A percentile compares a stretch with the other conserved stretches of the same genome.
phyloP scores from a whole-genome alignment of 306 rosid species.

The Abrus pulchellus region DNA sequence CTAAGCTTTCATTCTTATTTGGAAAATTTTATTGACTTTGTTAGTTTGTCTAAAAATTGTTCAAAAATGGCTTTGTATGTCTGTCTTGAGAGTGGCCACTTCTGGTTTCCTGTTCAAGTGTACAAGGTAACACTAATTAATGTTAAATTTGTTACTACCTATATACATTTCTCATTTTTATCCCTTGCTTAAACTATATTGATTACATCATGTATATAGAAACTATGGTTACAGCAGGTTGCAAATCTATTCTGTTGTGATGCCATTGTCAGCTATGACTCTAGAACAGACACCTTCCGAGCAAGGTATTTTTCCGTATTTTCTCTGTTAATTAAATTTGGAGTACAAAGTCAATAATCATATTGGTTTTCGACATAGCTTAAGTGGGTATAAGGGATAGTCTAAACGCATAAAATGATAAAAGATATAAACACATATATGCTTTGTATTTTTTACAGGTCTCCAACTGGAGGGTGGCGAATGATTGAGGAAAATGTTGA shows the following conservation, averaged over 20 bases:
- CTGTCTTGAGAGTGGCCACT: constrained; percentile 68
- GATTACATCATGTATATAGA: neutral
- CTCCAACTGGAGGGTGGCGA: constrained; percentile 62
- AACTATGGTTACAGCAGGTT: constrained; percentile 36
- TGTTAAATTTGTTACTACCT: neutral
- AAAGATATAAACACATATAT: no score
- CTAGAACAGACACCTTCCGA: constrained; percentile 56
- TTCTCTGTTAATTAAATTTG: neutral
- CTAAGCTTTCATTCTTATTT: constrained; percentile 33
- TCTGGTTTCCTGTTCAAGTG: constrained; percentile 84
- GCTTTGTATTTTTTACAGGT: constrained; percentile 52
- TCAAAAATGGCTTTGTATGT: constrained; percentile 64
- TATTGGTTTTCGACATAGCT: neutral
- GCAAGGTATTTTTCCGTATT: constrained; percentile 61
- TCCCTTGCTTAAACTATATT: neutral
- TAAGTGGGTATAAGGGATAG: neutral
- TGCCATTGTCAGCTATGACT: constrained; percentile 69
- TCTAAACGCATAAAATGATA: neutral
- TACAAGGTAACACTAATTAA: constrained; percentile 53
- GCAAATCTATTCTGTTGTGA: constrained; percentile 63
- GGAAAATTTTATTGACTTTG: constrained; percentile 9
- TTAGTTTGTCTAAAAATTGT: constrained; percentile 49
- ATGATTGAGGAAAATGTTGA: constrained; percentile 54
- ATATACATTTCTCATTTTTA: neutral
- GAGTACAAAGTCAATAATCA: neutral